Evolutionary conservation across 2,329 filamentous ascomycete genomes (phyloP).

Genomic region (Ceratocystis huliohia): DNA sequence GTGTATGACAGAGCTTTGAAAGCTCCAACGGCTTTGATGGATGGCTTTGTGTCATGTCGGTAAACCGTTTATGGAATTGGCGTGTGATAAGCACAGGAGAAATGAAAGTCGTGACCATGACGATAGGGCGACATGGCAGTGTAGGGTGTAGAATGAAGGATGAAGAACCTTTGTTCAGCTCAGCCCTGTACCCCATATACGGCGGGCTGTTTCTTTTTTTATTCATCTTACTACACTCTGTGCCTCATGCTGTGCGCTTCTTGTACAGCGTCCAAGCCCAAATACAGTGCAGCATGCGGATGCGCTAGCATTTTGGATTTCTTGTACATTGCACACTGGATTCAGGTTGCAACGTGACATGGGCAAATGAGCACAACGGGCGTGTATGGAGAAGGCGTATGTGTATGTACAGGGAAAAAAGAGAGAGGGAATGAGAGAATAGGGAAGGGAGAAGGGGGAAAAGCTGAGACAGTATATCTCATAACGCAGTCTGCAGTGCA

Average conservation of each 20-base stretch:
- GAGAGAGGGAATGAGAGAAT: neutral
- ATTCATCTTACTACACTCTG: neutral
- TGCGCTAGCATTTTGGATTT: neutral
- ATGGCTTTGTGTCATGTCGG: constrained; percentile 2
- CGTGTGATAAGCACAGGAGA: neutral
- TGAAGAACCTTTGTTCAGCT: constrained; percentile 8
- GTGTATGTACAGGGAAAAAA: neutral
- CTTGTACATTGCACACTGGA: neutral
- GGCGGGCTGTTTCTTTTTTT: neutral
- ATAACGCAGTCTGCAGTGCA: too few species aligned
- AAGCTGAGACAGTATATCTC: too few species aligned
- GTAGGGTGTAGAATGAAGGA: neutral
- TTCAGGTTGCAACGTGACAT: constrained; percentile 1
- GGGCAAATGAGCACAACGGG: neutral
- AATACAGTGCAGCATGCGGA: neutral
- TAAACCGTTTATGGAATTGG: neutral
- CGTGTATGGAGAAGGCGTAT: neutral
- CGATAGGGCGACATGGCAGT: neutral
- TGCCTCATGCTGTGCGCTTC: neutral
- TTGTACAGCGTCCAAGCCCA: neutral
- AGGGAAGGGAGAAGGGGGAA: neutral
- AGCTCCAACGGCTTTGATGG: neutral
- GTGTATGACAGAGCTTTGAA: neutral
- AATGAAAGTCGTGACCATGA: neutral
- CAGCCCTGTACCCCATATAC: constrained; percentile 5